Percentiles rank a stretch among this genome's conserved stretches.
Conservation (phyloP, 1,139 yeast species). For the Saccharomyces hybrid region DNA sequence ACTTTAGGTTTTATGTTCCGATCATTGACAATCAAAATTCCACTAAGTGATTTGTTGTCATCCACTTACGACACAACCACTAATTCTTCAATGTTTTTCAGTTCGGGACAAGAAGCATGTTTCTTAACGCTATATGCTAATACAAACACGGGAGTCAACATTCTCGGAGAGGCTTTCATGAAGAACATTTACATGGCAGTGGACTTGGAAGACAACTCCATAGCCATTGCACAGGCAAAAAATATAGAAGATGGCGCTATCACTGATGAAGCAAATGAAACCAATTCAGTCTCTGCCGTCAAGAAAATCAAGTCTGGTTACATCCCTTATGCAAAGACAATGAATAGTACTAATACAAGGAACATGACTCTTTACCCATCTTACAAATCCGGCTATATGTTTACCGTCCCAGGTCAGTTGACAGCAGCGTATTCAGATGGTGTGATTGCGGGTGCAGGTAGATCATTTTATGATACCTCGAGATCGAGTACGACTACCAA, state of each 20-base stretch:
- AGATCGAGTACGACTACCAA: conserved; percentile 14
- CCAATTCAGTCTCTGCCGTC: conserved; percentile 10
- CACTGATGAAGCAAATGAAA: background rate
- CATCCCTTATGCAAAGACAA: conserved; percentile 43
- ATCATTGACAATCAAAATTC: conserved; percentile 44
- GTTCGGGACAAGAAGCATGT: conserved; percentile 56
- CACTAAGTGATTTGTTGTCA: conserved; percentile 44
- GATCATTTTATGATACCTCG: conserved; percentile 26
- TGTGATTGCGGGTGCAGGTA: conserved; percentile 21
- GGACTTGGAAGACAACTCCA: conserved; percentile 49
- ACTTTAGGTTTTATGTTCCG: conserved; percentile 49
- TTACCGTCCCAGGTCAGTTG: conserved; percentile 22
- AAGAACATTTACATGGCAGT: conserved; percentile 53
- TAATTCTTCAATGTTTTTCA: conserved; percentile 36
- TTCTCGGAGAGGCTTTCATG: conserved; percentile 58
- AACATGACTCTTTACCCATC: conserved; percentile 30
- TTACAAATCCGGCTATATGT: conserved; percentile 9
- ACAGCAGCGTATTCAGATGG: conserved; percentile 28
- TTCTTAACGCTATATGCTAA: conserved; percentile 48
- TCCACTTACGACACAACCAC: conserved; percentile 33
- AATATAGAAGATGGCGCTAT: background rate
- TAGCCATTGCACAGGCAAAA: conserved; percentile 49
- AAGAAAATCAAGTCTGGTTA: conserved; percentile 35
- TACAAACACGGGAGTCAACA: conserved; percentile 42
- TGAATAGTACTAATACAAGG: conserved; percentile 29